Conservation (phyloP, 495 filamentous ascomycete genomes). For the Pseudoneurospora amorphoporcata region DNA sequence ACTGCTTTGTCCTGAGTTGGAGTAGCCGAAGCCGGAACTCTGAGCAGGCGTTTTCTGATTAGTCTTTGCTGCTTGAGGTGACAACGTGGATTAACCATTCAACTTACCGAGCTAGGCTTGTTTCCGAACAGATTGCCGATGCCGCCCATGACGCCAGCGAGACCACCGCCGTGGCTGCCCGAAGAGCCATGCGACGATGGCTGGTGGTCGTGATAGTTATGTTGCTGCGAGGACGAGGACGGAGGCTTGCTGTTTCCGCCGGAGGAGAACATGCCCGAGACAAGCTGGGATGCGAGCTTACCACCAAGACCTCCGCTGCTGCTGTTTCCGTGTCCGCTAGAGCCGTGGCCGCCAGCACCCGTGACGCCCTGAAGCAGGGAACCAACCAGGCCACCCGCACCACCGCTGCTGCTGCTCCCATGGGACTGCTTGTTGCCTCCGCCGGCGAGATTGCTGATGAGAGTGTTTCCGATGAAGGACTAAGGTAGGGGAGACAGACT, state of each 20-base stretch:
- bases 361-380: conserved; percentile 19
- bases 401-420: conserved; percentile 12
- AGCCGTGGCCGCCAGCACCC: conserved; percentile 24
- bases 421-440: not conserved
- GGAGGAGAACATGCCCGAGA: conserved; percentile 34
- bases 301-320: conserved; percentile 28
- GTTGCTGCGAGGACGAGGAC: conserved; percentile 15
- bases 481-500: not conserved
- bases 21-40: conserved; percentile 42
- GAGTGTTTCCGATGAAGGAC: conserved; percentile 19
- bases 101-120: conserved; percentile 24
- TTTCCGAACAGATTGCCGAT: conserved; percentile 33
- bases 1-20: conserved; percentile 32
- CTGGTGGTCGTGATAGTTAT: conserved; percentile 27
- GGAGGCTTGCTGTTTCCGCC: conserved; percentile 22
- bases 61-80: not conserved
- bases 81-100: not conserved
- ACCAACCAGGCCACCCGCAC: conserved; percentile 27
- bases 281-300: conserved; percentile 37
- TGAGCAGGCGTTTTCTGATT: conserved; percentile 15
- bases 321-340: conserved; percentile 16
- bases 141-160: conserved; percentile 35
- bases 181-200: conserved; percentile 12
- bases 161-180: conserved; percentile 20
- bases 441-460: conserved; percentile 13